Percentiles rank a stretch among this genome's conserved stretches.
phyloP scores from a whole-genome alignment of 495 filamentous ascomycete genomes.

The Tuber melanosporum region DNA sequence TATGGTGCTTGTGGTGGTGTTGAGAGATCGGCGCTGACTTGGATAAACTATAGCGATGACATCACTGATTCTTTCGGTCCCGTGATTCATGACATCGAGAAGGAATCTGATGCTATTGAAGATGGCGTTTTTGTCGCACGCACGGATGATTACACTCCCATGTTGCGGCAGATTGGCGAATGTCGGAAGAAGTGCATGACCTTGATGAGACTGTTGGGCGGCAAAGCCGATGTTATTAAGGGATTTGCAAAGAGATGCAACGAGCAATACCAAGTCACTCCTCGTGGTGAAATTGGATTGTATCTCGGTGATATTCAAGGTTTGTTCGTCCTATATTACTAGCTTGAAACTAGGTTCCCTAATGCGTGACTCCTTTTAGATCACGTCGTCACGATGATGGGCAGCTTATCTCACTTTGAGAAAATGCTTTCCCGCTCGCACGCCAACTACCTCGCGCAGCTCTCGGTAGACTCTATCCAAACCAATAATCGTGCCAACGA shows the following conservation, averaged over 20 bases:
- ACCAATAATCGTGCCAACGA: conserved; percentile 97
- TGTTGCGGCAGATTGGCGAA: conserved; percentile 58
- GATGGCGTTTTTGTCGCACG: conserved; percentile 64
- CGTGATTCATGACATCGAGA: conserved; percentile 78
- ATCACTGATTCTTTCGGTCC: conserved; percentile 94
- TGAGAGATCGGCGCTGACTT: background rate
- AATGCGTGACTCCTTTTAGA: conserved; percentile 46
- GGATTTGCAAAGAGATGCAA: conserved; percentile 98
- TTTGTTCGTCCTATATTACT: conserved; percentile 10
- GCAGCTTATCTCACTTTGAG: conserved; percentile 90
- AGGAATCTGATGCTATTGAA: conserved; percentile 86
- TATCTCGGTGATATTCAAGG: conserved; percentile 92
- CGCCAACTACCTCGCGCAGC: conserved; percentile 85
- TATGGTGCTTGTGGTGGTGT: background rate
- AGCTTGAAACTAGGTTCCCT: background rate
- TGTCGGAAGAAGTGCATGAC: conserved; percentile 96
- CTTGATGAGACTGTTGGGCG: conserved; percentile 83
- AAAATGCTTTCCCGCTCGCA: conserved; percentile 89
- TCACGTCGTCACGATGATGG: conserved; percentile 97
- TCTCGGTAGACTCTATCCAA: conserved; percentile 49
- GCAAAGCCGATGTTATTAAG: conserved; percentile 98
- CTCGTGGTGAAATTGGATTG: conserved; percentile 86
- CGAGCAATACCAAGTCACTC: conserved; percentile 95
- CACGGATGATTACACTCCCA: conserved; percentile 67
- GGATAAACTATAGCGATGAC: conserved; percentile 54